Evolutionary conservation across 179 eudicot genomes (phyloP), one percentile per base, ranked within the genome.

Genomic region (Heliamphora pulchella): DNA sequence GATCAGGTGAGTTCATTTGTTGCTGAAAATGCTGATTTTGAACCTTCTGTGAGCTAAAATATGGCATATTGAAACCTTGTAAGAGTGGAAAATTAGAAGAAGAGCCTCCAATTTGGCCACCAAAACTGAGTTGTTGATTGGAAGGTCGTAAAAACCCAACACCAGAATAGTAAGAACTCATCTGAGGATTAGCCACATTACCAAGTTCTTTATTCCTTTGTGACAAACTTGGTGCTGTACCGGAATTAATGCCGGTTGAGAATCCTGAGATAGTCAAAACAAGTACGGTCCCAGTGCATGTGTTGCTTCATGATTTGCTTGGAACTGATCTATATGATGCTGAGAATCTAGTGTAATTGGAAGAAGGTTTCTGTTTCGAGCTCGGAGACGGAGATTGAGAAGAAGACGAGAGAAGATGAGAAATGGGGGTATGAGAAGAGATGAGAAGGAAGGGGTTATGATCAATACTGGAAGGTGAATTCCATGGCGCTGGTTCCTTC

Each of bases 271-370:
- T 70, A 44, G 74, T 22, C 4, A 31, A 31, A 31, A 31, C 31
- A 31, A 31, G 31, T 31, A 31, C 31, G 31, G 31, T 31, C 31
- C 31, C 31, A 31, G 31, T 31, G 31, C 31, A 31, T 31, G 31
- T 31, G 31, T 31, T 31, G 31, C 31, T 31, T 31, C 31, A 86
- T 93, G 64, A 81, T 93, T 54, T 92, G 97, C 83, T 76, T 93
- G 84, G 84, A 83, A 43, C 74, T 94, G 91, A 74, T 94, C 10
- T 94, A 94, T 55, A 75, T 87, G 15, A 94, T 94, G 97, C 63
- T 91, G 51, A 91, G 97, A 83, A 93, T 94, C 47, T 94, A 97
- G 98, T 88, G 84, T 83, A 86, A 91, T 73, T 94, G 98, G 97
- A 90, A 90, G 79, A 85, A 80, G 58, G 93, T 89, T 44, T 82